Evolutionary conservation across 2,329 filamentous ascomycete genomes (phyloP).

Genomic region (Teratosphaeria pseudoeucalypti): DNA sequence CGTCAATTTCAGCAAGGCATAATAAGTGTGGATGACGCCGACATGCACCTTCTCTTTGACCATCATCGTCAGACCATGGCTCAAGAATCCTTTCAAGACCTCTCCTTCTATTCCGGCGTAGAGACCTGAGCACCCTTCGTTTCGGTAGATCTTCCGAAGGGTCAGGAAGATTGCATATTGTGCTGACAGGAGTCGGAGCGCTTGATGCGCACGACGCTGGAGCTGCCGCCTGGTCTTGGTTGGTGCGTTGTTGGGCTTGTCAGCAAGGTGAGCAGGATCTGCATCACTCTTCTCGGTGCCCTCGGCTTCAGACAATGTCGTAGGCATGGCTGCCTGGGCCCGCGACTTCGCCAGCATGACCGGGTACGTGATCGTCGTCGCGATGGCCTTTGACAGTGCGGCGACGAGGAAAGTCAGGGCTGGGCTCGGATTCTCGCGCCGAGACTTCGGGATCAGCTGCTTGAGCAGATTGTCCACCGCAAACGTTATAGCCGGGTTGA

Average conservation of each 20-base stretch:
- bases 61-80: constrained; percentile 78
- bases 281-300: constrained; percentile 19
- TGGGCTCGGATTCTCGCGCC: constrained; percentile 43
- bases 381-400: constrained; percentile 67
- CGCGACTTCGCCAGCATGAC: constrained; percentile 77
- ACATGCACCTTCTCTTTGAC: constrained; percentile 70
- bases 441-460: constrained; percentile 46
- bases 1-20: constrained; percentile 46
- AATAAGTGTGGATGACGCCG: constrained; percentile 62
- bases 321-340: constrained; percentile 50
- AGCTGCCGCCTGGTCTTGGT: constrained; percentile 2
- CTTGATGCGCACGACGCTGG: not conserved
- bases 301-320: constrained; percentile 9
- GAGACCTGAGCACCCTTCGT: constrained; percentile 57
- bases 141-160: constrained; percentile 22
- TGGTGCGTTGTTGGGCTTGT: constrained; percentile 7
- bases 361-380: constrained; percentile 70
- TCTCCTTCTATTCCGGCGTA: constrained; percentile 71
- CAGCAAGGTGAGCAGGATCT: constrained; percentile 4
- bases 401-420: constrained; percentile 55
- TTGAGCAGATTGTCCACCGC: constrained; percentile 67
- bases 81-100: constrained; percentile 72
- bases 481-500: constrained; percentile 82
- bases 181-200: constrained; percentile 15
- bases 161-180: constrained; percentile 22